Conservation (phyloP, 257 asterid genomes). For the Vinca minor region DNA sequence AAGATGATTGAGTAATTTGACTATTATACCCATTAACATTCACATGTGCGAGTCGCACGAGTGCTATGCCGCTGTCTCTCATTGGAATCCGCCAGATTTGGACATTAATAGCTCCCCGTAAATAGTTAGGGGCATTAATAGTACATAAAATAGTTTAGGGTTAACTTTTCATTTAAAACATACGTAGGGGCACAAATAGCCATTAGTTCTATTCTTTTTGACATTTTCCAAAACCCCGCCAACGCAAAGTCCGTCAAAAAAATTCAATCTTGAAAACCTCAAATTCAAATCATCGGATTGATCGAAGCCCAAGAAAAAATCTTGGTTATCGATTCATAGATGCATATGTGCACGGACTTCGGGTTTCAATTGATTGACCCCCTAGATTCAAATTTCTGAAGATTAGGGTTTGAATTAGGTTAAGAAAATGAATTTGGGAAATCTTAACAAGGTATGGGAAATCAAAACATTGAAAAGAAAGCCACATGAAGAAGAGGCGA, state of each 20-base stretch:
- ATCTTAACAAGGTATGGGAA: slow-evolving; percentile 73
- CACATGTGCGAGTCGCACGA: too few species aligned
- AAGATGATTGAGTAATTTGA: too few species aligned
- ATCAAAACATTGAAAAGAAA: slow-evolving; percentile 67
- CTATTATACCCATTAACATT: too few species aligned
- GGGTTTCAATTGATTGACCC: not conserved
- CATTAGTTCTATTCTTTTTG: too few species aligned
- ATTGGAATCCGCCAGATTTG: too few species aligned
- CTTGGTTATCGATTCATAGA: not conserved
- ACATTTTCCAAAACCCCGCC: slow-evolving; percentile 7
- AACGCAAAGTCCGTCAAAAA: not conserved
- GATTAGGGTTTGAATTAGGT: slow-evolving; percentile 19
- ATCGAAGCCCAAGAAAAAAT: not conserved
- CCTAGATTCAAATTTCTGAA: not conserved
- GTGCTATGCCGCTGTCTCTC: too few species aligned
- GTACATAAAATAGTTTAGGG: too few species aligned
- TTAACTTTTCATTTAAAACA: too few species aligned
- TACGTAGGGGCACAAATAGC: too few species aligned
- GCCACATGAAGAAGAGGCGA: slow-evolving; percentile 61
- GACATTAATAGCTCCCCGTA: too few species aligned
- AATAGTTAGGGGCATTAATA: too few species aligned
- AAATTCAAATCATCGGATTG: not conserved
- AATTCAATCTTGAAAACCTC: not conserved
- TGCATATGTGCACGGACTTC: too few species aligned
- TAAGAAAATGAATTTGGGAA: slow-evolving; percentile 52